A percentile compares a stretch with the other conserved stretches of the same genome.
Evolutionary conservation across 257 asterid genomes (phyloP).

Genomic region (Scutellaria galericulata): DNA sequence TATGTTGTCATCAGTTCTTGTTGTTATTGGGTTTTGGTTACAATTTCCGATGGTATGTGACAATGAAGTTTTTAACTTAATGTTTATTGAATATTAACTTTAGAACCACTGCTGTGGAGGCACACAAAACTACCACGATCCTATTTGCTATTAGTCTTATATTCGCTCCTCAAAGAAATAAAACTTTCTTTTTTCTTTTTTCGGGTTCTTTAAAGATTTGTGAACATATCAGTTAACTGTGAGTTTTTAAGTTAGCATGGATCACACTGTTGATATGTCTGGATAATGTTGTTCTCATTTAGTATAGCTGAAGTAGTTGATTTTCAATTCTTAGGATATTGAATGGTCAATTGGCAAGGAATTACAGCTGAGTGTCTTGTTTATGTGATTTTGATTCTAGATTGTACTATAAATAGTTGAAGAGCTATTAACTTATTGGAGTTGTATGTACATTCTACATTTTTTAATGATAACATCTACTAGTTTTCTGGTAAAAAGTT

Average conservation of each 20-base stretch:
- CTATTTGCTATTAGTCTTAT: background rate
- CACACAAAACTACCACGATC: background rate
- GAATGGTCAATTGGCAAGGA: background rate
- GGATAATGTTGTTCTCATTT: background rate
- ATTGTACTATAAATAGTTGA: too few species aligned
- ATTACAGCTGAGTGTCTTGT: too few species aligned
- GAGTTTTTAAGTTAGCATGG: background rate
- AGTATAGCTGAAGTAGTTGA: constrained; percentile 6
- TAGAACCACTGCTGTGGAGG: background rate
- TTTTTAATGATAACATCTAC: too few species aligned
- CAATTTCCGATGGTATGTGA: constrained; percentile 2
- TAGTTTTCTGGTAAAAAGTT: too few species aligned
- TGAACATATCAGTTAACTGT: background rate
- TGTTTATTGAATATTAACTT: constrained; percentile 7
- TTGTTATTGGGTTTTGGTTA: constrained; percentile 11
- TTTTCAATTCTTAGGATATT: background rate
- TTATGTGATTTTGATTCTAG: too few species aligned
- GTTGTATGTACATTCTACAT: too few species aligned
- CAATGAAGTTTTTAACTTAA: background rate
- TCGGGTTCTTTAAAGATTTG: background rate
- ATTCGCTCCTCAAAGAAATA: background rate
- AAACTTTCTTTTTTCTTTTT: background rate
- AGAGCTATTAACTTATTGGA: too few species aligned
- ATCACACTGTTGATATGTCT: constrained; percentile 8
- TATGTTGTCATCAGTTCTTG: constrained; percentile 8